Conservation (phyloP, 306 rosid genomes). For the Aeschynomene evenia region DNA sequence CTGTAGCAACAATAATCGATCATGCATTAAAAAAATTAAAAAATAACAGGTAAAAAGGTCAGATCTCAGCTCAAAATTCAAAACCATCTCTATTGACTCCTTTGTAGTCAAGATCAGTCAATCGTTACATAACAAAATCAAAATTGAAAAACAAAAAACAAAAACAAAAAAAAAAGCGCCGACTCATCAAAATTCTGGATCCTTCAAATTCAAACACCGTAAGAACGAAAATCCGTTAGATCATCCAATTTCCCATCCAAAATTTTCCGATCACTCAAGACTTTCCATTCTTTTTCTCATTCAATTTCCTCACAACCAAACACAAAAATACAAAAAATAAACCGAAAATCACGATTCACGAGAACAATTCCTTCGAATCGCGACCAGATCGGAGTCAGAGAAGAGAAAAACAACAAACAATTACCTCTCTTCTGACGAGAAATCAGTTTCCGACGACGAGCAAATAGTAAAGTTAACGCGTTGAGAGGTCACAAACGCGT, state of each 20-base stretch:
- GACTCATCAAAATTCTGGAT: not conserved
- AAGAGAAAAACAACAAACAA: not conserved
- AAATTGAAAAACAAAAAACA: not conserved
- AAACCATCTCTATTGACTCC: conserved; percentile 26
- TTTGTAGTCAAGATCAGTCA: not conserved
- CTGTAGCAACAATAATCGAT: not conserved
- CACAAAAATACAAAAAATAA: not conserved
- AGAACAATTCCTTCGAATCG: not conserved
- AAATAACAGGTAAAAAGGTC: not conserved
- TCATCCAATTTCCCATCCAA: conserved; percentile 4
- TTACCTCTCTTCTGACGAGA: conserved; percentile 28
- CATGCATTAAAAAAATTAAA: not conserved
- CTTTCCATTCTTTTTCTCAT: not conserved
- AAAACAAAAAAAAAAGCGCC: not conserved
- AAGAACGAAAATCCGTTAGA: not conserved
- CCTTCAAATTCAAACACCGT: not conserved
- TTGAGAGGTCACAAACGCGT: not conserved
- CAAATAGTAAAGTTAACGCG: conserved; percentile 19
- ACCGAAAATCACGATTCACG: not conserved
- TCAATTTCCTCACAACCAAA: conserved; percentile 3
- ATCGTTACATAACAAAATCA: not conserved
- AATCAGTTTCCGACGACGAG: conserved; percentile 8
- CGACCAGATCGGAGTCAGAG: not conserved
- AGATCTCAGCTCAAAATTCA: conserved; percentile 28
- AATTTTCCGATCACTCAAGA: not conserved